Conservation (phyloP, 176 grass and related monocot species). For the Zoysia pacifica region DNA sequence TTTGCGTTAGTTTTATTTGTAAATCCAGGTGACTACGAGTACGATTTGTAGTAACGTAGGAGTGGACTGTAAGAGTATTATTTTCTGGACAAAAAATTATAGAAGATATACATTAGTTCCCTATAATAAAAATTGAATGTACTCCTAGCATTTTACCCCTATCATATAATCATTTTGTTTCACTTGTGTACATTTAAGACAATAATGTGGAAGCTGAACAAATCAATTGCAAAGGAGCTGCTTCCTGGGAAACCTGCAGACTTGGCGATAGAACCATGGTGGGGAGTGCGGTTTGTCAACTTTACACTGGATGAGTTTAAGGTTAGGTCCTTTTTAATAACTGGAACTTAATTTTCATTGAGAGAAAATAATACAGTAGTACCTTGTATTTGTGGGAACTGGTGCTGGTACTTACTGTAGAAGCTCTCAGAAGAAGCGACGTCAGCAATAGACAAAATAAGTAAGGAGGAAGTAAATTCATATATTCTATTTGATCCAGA, state of each 20-base stretch:
- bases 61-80: neutral
- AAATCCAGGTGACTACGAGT: neutral
- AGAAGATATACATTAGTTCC: neutral
- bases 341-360: slow-evolving; percentile 8
- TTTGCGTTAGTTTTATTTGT: neutral
- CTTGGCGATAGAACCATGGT: slow-evolving; percentile 87
- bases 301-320: slow-evolving; percentile 99
- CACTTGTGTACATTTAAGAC: slow-evolving; percentile 52
- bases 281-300: slow-evolving; percentile 94
- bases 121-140: slow-evolving; percentile 12
- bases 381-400: slow-evolving; percentile 27
- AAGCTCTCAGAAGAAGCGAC: slow-evolving; percentile 91
- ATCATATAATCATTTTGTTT: slow-evolving; percentile 17
- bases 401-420: slow-evolving; percentile 45
- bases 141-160: slow-evolving; percentile 6
- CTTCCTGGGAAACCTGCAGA: slow-evolving; percentile 71
- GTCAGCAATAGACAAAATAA: slow-evolving; percentile 92
- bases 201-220: slow-evolving; percentile 99
- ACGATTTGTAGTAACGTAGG: slow-evolving; percentile 5
- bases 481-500: slow-evolving; percentile 90
- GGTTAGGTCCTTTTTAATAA: slow-evolving; percentile 48
- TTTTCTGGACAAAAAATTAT: neutral
- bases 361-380: slow-evolving; percentile 16
- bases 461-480: slow-evolving; percentile 95
- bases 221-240: slow-evolving; percentile 96